Base-by-base conservation (phyloP, 2,329 filamentous ascomycete genomes). In the Sarocladiaceae sp. region DNA sequence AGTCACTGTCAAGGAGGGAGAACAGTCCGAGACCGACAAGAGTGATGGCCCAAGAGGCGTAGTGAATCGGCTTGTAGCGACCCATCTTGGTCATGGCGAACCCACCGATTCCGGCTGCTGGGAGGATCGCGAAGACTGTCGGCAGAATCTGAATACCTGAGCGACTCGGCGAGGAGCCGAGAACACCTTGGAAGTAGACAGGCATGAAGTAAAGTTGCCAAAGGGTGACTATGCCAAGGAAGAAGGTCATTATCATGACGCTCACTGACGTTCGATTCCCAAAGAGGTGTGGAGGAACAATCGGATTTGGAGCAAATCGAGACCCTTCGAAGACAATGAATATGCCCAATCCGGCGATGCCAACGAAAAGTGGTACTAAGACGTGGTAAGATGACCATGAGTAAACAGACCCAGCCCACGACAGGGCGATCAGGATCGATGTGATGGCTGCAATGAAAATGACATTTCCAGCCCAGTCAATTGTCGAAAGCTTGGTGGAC, bases 401-500 rank as follows among this genome's bases (percentile, higher is more conserved):
- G 57, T 80, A 77, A 1, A 68, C 67, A 7, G 70, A 69, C 3
- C 79, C 77, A 2, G 71, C 78, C 78, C 78, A 82, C 0, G 75
- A 73, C 10, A 80, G 67, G 3, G 69, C 77, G 3, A 82, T 64
- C 29, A 80, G 72, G 15, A 82, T 55, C 5, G 71, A 59, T 0
- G 67, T 60, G 10, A 67, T 61, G 0, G 66, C 64, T 0, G 57
- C 63, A 2, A 71, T 67, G 26, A 77, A 63, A 0, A 77, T 52
- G 13, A 56, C 46, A 18, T 70, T 74, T 2, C 75, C 76, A 0
- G 65, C 42, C 39, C 60, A 71, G 55, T 81, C 76, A 42, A 74
- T 59, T 1, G 55, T 56, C 10, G 17, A 51, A 7, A 66, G 51
- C 18, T 54, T 57, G 12, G 52, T 40, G 12, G 53, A 31, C 2